A percentile compares a stretch with the other conserved stretches of the same genome.
Evolutionary conservation across 1,284 basidiomycete genomes (phyloP).

Genomic region (Mixia osmundae): DNA sequence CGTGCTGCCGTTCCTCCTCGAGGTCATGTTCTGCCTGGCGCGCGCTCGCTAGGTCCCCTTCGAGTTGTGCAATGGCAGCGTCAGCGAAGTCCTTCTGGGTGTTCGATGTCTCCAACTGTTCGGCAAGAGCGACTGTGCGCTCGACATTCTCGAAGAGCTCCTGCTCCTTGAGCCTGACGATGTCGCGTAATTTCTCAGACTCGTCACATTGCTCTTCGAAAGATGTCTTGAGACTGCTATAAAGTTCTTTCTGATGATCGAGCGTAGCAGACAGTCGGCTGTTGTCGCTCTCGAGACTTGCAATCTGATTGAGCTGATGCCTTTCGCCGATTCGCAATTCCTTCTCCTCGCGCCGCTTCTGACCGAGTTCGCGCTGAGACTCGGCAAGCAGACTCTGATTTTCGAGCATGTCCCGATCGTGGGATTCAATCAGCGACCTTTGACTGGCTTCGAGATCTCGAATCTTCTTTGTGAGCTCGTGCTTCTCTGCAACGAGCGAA

Average conservation of each 20-base stretch:
- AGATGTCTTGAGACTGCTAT: not conserved
- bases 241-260: constrained; percentile 1
- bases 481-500: too few relatives aligned
- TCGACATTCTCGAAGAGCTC: too few relatives aligned
- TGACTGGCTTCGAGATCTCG: not conserved
- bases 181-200: not conserved
- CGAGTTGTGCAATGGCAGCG: not conserved
- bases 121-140: too few relatives aligned
- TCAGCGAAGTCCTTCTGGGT: not conserved
- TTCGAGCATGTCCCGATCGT: not conserved
- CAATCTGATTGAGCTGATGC: not conserved
- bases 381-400: constrained; percentile 1
- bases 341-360: not conserved
- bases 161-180: not conserved
- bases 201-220: constrained; percentile 1
- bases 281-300: not conserved
- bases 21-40: constrained; percentile 1
- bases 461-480: too few relatives aligned
- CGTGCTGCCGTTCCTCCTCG: not conserved
- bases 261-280: not conserved
- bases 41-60: not conserved
- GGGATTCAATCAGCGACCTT: not conserved
- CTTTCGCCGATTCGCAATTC: not conserved
- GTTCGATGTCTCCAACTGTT: too few relatives aligned
- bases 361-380: not conserved